Base-by-base conservation (phyloP, 306 rosid species). In the Cucumis melo region DNA sequence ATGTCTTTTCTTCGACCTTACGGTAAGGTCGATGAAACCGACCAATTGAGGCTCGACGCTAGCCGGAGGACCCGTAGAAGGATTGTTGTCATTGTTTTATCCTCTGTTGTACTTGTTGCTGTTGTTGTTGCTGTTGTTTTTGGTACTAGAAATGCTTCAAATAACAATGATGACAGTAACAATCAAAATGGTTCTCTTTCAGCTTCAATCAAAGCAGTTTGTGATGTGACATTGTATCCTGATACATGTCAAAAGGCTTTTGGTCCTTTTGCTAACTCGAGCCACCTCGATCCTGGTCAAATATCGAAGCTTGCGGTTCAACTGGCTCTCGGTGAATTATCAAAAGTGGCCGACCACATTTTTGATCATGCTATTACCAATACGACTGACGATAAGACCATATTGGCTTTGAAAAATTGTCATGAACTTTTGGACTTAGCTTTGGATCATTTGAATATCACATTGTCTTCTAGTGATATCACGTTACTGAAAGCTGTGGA, bases 141-240 rank as follows among this genome's bases (percentile, higher is more conserved):
- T 8, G 93, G 87, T 62, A 82, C 81, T 36, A 19, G 8, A 23
- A 29, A 67, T 74, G 79, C 78, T 34, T 79, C 87, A 7, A 39
- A 51, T 3, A 51, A 82, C 24, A 60, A 36, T 21, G 84, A 24
- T 21, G 75, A 50, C 34, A 21, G 2, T 9, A 16, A 34, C 55
- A 62, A 50, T 42, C 9, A 24, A 11, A 80, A 72, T 53, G 73
- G 5, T n/a, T 71, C 81, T 21, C 62, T 84, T 51, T 64, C 88
- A 0, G 56, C 83, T 77, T 83, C 92, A 0, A 79, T 90, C 70
- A 92, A 81, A 78, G 96, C 95, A 7, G 80, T 93, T 64, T 93
- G 95, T 74, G 87, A 88, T 8, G 84, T 87, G 48, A 93, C 98
- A 4, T 36, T 91, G 80, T 85, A 88, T 82, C 86, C 80, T 56